Evolutionary conservation across 352 stramenopile species (phyloP), one percentile per base, ranked within the genome.

Genomic region (Phytophthora cryptogea): DNA sequence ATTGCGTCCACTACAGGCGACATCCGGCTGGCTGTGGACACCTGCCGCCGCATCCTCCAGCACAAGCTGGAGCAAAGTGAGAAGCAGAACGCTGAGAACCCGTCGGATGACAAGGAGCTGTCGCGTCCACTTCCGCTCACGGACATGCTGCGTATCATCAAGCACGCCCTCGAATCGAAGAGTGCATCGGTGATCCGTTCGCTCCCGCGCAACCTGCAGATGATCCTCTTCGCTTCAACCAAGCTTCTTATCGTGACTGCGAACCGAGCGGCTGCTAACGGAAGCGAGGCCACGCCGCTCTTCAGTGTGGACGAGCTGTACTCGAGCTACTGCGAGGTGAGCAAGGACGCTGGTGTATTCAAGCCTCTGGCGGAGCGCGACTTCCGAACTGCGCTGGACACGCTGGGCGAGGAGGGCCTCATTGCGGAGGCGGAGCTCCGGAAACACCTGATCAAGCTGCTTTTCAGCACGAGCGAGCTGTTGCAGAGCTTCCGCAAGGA

Each of bases 221-320:
- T 95, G 78, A 89, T 93, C 48, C 66, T 92, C 26, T 90, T 91
- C 47, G 79, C 83, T 8, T 86, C 77, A 30, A 88, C 76, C 0
- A 67, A 74, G 39, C 55, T 87, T 35, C 63, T 72, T 16, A 71
- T 63, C n/a, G 70, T 70, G 10, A 70, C 73, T 11, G 59, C 64
- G 7, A 75, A 74, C 39, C 36, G 43, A 28, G 53, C 47, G 10
- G 51, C 67, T 11, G 42, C 55, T 5, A 68, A 62, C 30, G 54
- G 54, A 28, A 65, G 44, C 10, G 59, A 66, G 10, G 55, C 36
- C n/a, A 65, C 50, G 20, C 68, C 66, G 28, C 68, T 94, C 11
- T 78, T 85, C 36, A 63, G 59, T 26, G 72, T 88, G 14, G 62
- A 89, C 35, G 77, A 90, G 36, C 52, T 90, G 30, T 94, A 89